Percentiles rank a stretch among this genome's conserved stretches.
Evolutionary conservation across 495 filamentous ascomycete species (phyloP).

Genomic region (Schizothecium vesticola): DNA sequence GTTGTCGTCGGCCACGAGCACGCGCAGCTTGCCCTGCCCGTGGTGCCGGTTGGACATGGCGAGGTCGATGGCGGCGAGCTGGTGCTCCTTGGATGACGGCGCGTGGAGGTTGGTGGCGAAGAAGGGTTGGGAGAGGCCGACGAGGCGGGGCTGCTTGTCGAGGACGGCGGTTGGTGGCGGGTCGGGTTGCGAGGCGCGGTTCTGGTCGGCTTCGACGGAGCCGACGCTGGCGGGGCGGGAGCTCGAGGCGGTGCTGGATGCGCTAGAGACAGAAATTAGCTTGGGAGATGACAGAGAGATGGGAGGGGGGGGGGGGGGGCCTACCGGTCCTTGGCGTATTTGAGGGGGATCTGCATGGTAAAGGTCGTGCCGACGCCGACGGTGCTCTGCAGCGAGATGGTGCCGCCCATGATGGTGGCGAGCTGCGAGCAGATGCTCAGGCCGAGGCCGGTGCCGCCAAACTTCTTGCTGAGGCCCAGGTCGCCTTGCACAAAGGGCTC

Average conservation of each 20-base stretch:
- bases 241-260: conserved; percentile 43
- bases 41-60: conserved; percentile 46
- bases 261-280: conserved; percentile 25
- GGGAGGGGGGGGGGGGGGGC: conserved; percentile 24
- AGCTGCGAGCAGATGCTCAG: conserved; percentile 85
- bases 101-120: conserved; percentile 57
- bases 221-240: conserved; percentile 71
- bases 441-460: conserved; percentile 85
- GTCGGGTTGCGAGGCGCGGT: conserved; percentile 25
- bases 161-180: conserved; percentile 25
- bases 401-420: conserved; percentile 75
- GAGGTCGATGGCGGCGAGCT: conserved; percentile 41
- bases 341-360: conserved; percentile 77
- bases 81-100: conserved; percentile 32
- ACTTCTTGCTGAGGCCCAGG: conserved; percentile 80
- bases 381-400: conserved; percentile 65
- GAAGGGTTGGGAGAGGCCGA: conserved; percentile 81
- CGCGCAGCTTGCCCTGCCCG: conserved; percentile 60
- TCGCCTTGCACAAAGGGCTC: conserved; percentile 94
- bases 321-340: conserved; percentile 60
- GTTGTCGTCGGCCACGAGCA: conserved; percentile 94
- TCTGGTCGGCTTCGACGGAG: conserved; percentile 62
- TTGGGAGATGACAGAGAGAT: background rate
- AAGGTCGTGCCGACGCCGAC: conserved; percentile 75
- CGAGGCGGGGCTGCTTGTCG: conserved; percentile 64